Percentiles rank a stretch among this genome's conserved stretches.
Evolutionary conservation across 345 rosid genomes (phyloP).

Genomic region (Raphanus raphanistrum): DNA sequence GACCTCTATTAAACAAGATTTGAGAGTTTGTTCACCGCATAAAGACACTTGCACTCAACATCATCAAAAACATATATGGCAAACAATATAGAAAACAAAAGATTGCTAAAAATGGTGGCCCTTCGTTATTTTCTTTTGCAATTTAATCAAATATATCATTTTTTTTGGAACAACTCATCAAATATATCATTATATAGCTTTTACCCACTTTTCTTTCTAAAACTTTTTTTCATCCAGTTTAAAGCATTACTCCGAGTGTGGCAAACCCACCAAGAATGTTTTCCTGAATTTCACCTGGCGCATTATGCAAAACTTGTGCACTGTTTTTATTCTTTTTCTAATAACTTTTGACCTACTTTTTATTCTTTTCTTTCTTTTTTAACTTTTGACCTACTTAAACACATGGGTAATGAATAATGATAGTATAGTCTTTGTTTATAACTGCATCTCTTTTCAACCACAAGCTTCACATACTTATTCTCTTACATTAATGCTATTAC

Average conservation of each 20-base stretch:
- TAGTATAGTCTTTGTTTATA: background rate
- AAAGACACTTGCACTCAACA: slow-evolving; percentile 18
- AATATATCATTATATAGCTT: too few relatives aligned
- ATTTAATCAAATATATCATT: too few relatives aligned
- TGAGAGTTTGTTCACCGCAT: slow-evolving; percentile 34
- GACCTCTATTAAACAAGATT: background rate
- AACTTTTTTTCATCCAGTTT: background rate
- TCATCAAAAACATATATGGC: slow-evolving; percentile 16
- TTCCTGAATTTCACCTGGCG: slow-evolving; percentile 32
- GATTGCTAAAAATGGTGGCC: slow-evolving; percentile 21
- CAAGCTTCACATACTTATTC: background rate
- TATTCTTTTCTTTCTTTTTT: background rate
- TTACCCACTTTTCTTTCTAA: background rate
- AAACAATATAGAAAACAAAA: slow-evolving; percentile 19
- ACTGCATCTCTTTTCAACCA: slow-evolving; percentile 15
- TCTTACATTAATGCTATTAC: background rate
- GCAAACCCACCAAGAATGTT: slow-evolving; percentile 27
- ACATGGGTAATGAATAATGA: background rate
- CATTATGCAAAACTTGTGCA: slow-evolving; percentile 25
- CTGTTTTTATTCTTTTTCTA: background rate
- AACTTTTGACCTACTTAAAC: slow-evolving; percentile 8
- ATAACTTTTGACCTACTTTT: background rate
- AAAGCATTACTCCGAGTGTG: slow-evolving; percentile 24
- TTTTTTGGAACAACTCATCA: too few relatives aligned
- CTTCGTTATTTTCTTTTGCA: too few relatives aligned